phyloP scores from a whole-genome alignment of 805 yeast genomes.

The Cyberlindnera mississippiensis region DNA sequence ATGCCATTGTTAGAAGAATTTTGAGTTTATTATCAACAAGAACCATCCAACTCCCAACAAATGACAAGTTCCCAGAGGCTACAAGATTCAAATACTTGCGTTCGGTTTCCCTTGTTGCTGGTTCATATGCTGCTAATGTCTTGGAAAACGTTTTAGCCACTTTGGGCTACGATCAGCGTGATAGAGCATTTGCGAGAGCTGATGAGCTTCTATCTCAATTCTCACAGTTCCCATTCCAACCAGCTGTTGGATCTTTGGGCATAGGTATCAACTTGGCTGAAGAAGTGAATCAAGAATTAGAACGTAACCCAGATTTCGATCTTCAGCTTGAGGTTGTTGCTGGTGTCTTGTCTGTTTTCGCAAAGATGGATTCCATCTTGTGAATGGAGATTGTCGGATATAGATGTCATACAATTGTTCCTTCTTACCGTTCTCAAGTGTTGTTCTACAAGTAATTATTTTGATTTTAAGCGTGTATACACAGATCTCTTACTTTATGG shows the following conservation, averaged over 20 bases:
- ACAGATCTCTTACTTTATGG: too few relatives aligned
- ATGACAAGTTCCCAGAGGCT: slow-evolving; percentile 63
- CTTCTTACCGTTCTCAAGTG: too few relatives aligned
- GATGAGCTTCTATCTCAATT: slow-evolving; percentile 83
- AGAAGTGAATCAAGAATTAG: slow-evolving; percentile 42
- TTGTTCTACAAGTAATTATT: too few relatives aligned
- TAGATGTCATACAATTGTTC: too few relatives aligned
- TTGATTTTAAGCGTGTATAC: too few relatives aligned
- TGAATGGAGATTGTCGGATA: slow-evolving; percentile 24
- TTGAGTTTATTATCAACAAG: slow-evolving; percentile 67
- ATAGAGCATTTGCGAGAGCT: slow-evolving; percentile 89
- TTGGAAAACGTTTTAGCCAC: slow-evolving; percentile 80
- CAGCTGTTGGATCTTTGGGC: slow-evolving; percentile 57
- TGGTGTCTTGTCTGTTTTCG: slow-evolving; percentile 84
- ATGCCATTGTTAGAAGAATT: slow-evolving; percentile 69
- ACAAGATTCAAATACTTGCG: slow-evolving; percentile 70
- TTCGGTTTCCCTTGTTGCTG: slow-evolving; percentile 77
- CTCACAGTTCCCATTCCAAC: slow-evolving; percentile 79
- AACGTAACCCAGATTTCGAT: slow-evolving; percentile 39
- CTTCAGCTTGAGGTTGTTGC: slow-evolving; percentile 85
- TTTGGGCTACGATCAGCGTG: slow-evolving; percentile 82
- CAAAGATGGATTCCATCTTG: slow-evolving; percentile 87
- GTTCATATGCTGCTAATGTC: slow-evolving; percentile 94
- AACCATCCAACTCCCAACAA: slow-evolving; percentile 54
- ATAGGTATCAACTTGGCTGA: slow-evolving; percentile 63